Conservation (phyloP, 768 basidiomycete genomes). For the Suillus paluster region DNA sequence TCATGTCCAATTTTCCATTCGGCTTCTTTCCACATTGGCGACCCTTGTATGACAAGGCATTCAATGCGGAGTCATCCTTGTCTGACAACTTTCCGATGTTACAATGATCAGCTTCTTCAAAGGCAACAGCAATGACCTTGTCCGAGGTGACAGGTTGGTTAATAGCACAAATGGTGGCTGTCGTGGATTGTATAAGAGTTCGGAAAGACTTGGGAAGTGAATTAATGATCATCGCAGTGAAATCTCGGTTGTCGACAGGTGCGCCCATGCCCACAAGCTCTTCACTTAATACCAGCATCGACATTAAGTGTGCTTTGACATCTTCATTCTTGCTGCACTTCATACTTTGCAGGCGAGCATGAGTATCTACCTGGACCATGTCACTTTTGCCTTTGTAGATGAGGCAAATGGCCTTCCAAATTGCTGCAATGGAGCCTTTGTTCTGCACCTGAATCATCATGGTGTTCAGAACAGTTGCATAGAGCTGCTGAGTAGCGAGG, state of each 20-base stretch:
- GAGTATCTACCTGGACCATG: conserved; percentile 9
- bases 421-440: neutral
- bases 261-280: conserved; percentile 13
- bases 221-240: conserved; percentile 13
- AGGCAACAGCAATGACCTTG: neutral
- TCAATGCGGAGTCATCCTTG: neutral
- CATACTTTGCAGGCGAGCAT: conserved; percentile 8
- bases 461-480: conserved; percentile 4
- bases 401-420: conserved; percentile 7
- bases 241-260: conserved; percentile 3
- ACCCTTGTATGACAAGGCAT: neutral
- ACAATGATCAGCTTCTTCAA: conserved; percentile 10
- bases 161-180: neutral
- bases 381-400: conserved; percentile 13
- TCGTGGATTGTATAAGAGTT: neutral
- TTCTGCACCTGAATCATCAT: conserved; percentile 8
- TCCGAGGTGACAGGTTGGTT: neutral
- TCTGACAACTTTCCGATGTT: neutral
- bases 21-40: neutral
- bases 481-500: conserved; percentile 7
- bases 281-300: conserved; percentile 6
- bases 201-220: conserved; percentile 5
- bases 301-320: neutral
- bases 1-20: neutral
- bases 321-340: conserved; percentile 10